phyloP scores from a whole-genome alignment of 2,329 filamentous ascomycete species.

The Paraphoma sp. region DNA sequence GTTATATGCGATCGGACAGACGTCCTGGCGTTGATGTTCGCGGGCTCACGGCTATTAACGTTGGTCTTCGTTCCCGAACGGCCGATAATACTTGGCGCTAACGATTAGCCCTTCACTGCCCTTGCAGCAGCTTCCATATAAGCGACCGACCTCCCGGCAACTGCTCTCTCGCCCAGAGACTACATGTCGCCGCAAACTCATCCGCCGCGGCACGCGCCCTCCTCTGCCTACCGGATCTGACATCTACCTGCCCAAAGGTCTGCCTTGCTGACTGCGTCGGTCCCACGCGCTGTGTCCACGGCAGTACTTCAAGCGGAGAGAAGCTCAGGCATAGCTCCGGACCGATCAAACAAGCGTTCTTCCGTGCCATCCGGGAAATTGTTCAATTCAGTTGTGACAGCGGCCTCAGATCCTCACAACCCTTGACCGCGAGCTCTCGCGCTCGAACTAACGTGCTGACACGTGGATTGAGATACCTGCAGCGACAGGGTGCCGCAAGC shows the following conservation, averaged over 20 bases:
- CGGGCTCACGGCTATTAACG: slow-evolving; percentile 9
- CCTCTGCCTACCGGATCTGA: neutral
- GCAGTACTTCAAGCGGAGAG: neutral
- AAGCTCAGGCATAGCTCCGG: neutral
- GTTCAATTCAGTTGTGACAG: neutral
- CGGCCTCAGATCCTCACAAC: neutral
- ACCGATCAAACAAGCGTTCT: neutral
- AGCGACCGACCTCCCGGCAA: neutral
- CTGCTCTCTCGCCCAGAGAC: neutral
- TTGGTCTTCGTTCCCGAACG: neutral
- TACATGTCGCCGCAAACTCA: slow-evolving; percentile 5
- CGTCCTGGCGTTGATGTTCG: neutral
- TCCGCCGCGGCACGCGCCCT: slow-evolving; percentile 2
- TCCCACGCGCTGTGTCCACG: neutral
- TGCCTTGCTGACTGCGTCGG: neutral
- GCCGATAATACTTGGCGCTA: slow-evolving; percentile 2
- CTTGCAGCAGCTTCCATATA: slow-evolving; percentile 5
- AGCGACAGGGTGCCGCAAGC: neutral
- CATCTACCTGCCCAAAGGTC: neutral
- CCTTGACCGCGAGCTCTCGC: neutral
- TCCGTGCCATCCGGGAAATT: neutral
- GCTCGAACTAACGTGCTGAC: neutral
- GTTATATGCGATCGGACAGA: neutral
- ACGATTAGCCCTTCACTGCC: neutral
- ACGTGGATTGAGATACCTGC: neutral